phyloP scores from a whole-genome alignment of 495 filamentous ascomycete genomes.

The Tuber microsphaerosporum region DNA sequence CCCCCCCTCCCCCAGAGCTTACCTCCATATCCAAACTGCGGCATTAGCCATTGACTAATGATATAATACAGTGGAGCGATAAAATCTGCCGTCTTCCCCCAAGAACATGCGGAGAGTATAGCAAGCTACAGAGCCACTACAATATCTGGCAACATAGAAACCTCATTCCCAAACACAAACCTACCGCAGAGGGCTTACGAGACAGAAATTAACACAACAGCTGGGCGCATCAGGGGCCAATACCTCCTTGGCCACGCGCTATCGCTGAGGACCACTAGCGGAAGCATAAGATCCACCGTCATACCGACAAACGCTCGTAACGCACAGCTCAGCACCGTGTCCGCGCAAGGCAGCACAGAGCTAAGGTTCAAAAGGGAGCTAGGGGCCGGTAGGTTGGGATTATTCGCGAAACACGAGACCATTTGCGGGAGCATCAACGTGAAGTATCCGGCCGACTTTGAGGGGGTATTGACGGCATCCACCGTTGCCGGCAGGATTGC shows the following conservation, averaged over 20 bases:
- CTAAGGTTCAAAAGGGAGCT: constrained; percentile 10
- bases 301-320: neutral
- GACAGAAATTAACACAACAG: constrained; percentile 10
- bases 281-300: neutral
- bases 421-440: constrained; percentile 13
- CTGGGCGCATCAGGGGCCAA: constrained; percentile 13
- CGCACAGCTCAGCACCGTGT: constrained; percentile 5
- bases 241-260: constrained; percentile 23
- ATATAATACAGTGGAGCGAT: constrained; percentile 14
- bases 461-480: constrained; percentile 14
- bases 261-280: constrained; percentile 10
- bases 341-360: constrained; percentile 10
- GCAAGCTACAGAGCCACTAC: constrained; percentile 13
- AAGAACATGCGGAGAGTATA: neutral
- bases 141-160: constrained; percentile 14
- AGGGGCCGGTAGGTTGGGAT: constrained; percentile 6
- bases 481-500: constrained; percentile 17
- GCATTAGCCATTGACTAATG: constrained; percentile 5
- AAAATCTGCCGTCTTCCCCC: constrained; percentile 12
- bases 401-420: constrained; percentile 8
- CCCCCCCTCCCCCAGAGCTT: neutral
- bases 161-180: neutral
- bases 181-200: constrained; percentile 11
- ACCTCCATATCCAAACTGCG: neutral
- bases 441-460: constrained; percentile 18